Percentiles rank a stretch among this genome's conserved stretches.
Conservation (phyloP, 2,329 filamentous ascomycete species). For the Domatiomyces catenatus region DNA sequence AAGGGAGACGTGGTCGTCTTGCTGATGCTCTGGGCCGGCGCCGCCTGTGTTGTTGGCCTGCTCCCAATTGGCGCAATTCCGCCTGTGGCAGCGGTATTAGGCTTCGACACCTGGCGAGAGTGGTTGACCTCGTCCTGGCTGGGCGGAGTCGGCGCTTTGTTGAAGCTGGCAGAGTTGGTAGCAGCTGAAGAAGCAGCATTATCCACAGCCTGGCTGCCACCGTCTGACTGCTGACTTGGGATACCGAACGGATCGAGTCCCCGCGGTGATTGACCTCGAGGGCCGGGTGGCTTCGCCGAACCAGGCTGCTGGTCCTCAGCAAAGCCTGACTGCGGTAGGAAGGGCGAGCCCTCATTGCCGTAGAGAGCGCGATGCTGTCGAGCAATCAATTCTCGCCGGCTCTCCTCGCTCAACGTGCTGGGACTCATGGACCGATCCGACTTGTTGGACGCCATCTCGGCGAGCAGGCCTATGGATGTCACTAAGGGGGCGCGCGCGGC, state of each 20-base stretch:
- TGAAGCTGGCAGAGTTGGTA: conserved; percentile 37
- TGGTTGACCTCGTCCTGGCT: conserved; percentile 59
- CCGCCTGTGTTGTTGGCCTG: conserved; percentile 49
- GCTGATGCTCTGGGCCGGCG: conserved; percentile 45
- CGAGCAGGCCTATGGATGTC: conserved; percentile 42
- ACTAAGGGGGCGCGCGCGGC: conserved; percentile 10
- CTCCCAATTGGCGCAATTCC: conserved; percentile 88
- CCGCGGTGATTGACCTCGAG: conserved; percentile 65
- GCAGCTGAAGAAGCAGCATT: conserved; percentile 44
- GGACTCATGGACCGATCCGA: conserved; percentile 75
- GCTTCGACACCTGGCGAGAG: conserved; percentile 44
- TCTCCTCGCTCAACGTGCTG: conserved; percentile 79
- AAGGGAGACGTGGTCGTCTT: conserved; percentile 82
- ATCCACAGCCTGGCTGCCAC: conserved; percentile 25
- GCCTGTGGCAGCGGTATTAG: conserved; percentile 38
- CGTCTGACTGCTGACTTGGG: conserved; percentile 21
- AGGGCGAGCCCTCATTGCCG: conserved; percentile 52
- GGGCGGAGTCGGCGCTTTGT: conserved; percentile 75
- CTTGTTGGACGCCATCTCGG: conserved; percentile 59
- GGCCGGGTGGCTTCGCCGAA: conserved; percentile 38
- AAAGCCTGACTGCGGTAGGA: conserved; percentile 52
- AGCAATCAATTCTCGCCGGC: conserved; percentile 87
- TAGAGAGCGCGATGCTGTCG: conserved; percentile 92
- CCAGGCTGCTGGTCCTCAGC: conserved; percentile 37
- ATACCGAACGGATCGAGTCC: conserved; percentile 56